Conservation (phyloP, 768 basidiomycete genomes). For the Termitomyces sp. region DNA sequence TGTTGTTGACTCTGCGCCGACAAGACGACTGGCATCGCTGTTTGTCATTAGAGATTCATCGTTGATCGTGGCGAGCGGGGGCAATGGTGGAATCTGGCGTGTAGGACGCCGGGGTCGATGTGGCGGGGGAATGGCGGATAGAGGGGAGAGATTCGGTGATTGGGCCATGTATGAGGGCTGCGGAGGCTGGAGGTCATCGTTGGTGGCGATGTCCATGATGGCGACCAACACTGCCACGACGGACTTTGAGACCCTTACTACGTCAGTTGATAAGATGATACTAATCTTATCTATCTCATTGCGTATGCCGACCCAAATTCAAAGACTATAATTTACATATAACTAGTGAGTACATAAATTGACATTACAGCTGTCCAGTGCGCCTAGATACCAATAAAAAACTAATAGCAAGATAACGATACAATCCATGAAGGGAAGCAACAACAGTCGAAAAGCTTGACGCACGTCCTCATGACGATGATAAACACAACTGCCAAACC, state of each 20-base stretch:
- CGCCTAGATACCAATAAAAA: not conserved
- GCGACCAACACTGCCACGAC: not conserved
- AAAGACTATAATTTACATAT: not conserved
- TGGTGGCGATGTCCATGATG: constrained; percentile 4
- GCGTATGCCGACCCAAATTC: not conserved
- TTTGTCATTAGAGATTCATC: constrained; percentile 1
- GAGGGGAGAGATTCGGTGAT: not conserved
- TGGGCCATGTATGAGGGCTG: not conserved
- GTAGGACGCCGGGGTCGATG: constrained; percentile 13
- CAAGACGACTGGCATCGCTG: not conserved
- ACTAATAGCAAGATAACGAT: constrained; percentile 5
- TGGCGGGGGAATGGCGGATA: not conserved
- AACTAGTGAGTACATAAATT: not conserved
- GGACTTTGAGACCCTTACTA: constrained; percentile 5
- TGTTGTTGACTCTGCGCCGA: not conserved
- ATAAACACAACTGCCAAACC: constrained; percentile 30
- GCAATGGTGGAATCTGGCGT: constrained; percentile 11
- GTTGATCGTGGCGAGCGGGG: constrained; percentile 2
- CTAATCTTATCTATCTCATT: not conserved
- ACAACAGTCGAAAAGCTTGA: not conserved
- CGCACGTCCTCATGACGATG: constrained; percentile 3
- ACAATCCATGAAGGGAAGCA: constrained; percentile 6
- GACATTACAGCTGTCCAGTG: not conserved
- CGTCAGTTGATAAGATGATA: constrained; percentile 13
- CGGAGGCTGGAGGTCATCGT: constrained; percentile 3